phyloP scores from a whole-genome alignment of 495 filamentous ascomycete genomes.

The Aspergillus funiculosus region DNA sequence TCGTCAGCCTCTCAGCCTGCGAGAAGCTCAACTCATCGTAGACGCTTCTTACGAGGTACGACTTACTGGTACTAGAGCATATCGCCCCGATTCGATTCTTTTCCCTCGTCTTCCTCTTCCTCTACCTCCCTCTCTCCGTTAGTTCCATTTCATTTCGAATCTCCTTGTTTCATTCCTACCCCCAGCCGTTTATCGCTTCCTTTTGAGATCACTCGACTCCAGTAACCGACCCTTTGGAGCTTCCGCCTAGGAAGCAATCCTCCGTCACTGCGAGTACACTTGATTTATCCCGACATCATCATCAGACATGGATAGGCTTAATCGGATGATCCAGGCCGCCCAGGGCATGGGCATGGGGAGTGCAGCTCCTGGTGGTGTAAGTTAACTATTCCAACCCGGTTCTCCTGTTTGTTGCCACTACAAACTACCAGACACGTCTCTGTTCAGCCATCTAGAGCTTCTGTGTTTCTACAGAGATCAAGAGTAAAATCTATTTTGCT shows the following conservation, averaged over 20 bases:
- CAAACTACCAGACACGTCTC: background rate
- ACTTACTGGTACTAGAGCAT: too few relatives aligned
- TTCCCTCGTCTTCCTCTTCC: slow-evolving; percentile 3
- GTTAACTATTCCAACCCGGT: slow-evolving; percentile 26
- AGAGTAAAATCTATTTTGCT: slow-evolving; percentile 5
- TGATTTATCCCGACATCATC: slow-evolving; percentile 16
- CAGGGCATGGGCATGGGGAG: slow-evolving; percentile 70
- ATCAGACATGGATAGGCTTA: slow-evolving; percentile 74
- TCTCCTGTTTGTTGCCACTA: background rate
- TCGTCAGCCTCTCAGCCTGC: slow-evolving; percentile 20
- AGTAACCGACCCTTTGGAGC: slow-evolving; percentile 23
- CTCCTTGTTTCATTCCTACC: background rate
- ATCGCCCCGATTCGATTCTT: slow-evolving; percentile 6
- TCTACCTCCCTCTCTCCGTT: background rate
- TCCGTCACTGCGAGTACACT: slow-evolving; percentile 17
- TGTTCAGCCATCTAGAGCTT: background rate
- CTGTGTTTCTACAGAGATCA: background rate
- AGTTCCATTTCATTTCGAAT: background rate
- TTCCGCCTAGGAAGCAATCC: slow-evolving; percentile 38
- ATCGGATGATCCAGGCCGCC: slow-evolving; percentile 71
- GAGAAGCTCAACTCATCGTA: slow-evolving; percentile 13
- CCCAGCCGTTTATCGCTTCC: background rate
- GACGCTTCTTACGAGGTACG: too few relatives aligned
- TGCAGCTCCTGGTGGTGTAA: slow-evolving; percentile 69
- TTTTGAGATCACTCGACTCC: too few relatives aligned